Evolutionary conservation across 495 filamentous ascomycete species (phyloP).

Genomic region (Penicillium taxi): DNA sequence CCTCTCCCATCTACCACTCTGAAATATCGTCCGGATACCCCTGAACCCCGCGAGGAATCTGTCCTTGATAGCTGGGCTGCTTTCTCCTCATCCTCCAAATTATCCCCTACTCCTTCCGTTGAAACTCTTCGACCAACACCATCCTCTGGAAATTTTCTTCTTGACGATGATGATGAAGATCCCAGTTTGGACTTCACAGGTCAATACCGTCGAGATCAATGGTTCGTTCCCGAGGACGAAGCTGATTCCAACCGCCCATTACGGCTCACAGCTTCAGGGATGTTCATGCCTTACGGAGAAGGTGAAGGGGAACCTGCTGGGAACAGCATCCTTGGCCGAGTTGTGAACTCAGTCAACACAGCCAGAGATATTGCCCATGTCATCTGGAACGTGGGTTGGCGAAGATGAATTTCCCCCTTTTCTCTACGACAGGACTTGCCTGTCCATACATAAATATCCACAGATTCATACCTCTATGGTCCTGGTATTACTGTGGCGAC

Average conservation of each 20-base stretch:
- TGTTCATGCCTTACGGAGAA: slow-evolving; percentile 81
- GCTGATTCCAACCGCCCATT: slow-evolving; percentile 40
- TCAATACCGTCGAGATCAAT: slow-evolving; percentile 21
- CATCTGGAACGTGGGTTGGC: slow-evolving; percentile 97
- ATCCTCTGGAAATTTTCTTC: slow-evolving; percentile 60
- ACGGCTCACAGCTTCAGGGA: slow-evolving; percentile 67
- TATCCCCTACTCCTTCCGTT: slow-evolving; percentile 65
- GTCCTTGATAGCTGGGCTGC: slow-evolving; percentile 31
- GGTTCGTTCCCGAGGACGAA: slow-evolving; percentile 34
- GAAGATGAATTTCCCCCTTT: slow-evolving; percentile 42
- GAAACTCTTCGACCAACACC: slow-evolving; percentile 70
- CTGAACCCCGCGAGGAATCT: slow-evolving; percentile 43
- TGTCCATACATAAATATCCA: background rate
- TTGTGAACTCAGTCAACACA: slow-evolving; percentile 93
- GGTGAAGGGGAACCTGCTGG: slow-evolving; percentile 51
- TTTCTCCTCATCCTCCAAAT: slow-evolving; percentile 20
- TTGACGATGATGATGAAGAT: slow-evolving; percentile 60
- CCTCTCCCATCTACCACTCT: slow-evolving; percentile 87
- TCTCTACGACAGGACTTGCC: background rate
- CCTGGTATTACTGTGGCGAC: too few relatives aligned
- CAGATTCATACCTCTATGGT: too few relatives aligned
- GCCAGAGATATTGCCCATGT: slow-evolving; percentile 93
- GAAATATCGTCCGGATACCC: slow-evolving; percentile 78
- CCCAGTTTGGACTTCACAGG: slow-evolving; percentile 40
- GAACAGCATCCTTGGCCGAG: slow-evolving; percentile 63